These are phyloP conservation scores for Aspergillus conjunctus DNA, from an alignment of 495 filamentous ascomycete species.

Conservation along the genomic window DNA sequence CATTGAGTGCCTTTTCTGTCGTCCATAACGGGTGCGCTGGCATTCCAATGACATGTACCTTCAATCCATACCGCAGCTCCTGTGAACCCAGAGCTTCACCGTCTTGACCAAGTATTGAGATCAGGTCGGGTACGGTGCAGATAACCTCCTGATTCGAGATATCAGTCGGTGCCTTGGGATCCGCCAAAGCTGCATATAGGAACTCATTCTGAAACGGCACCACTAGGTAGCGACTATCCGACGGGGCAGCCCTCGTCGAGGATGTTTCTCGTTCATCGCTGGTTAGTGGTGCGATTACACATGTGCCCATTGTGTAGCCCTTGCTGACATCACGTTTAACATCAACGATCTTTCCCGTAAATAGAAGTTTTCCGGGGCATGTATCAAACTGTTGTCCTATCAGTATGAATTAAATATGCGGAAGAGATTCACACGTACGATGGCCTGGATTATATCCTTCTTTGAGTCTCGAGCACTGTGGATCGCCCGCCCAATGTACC, in stretches of 20 bases:
- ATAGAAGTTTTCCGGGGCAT: constrained; percentile 38
- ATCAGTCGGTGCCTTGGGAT: background rate
- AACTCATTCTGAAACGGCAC: constrained; percentile 69
- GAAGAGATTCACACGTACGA: constrained; percentile 38
- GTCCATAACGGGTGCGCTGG: constrained; percentile 41
- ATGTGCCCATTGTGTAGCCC: constrained; percentile 57
- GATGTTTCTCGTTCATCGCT: background rate
- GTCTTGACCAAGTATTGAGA: constrained; percentile 35
- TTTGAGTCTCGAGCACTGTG: constrained; percentile 45
- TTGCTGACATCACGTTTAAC: constrained; percentile 56
- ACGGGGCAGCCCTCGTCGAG: constrained; percentile 37
- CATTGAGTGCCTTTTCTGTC: constrained; percentile 32
- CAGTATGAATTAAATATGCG: background rate
- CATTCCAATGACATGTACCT: constrained; percentile 41
- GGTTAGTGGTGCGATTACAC: background rate
- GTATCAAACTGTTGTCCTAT: background rate
- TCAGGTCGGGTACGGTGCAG: constrained; percentile 39
- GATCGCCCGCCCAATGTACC: constrained; percentile 49
- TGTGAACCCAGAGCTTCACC: constrained; percentile 37
- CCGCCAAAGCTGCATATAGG: constrained; percentile 48
- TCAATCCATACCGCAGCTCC: constrained; percentile 40
- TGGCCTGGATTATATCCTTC: constrained; percentile 54
- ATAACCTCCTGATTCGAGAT: constrained; percentile 28
- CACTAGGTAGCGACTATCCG: constrained; percentile 38
- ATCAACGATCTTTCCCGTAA: constrained; percentile 62